Evolutionary conservation across 257 asterid species (phyloP).

Genomic region (Marsdenia floribunda): DNA sequence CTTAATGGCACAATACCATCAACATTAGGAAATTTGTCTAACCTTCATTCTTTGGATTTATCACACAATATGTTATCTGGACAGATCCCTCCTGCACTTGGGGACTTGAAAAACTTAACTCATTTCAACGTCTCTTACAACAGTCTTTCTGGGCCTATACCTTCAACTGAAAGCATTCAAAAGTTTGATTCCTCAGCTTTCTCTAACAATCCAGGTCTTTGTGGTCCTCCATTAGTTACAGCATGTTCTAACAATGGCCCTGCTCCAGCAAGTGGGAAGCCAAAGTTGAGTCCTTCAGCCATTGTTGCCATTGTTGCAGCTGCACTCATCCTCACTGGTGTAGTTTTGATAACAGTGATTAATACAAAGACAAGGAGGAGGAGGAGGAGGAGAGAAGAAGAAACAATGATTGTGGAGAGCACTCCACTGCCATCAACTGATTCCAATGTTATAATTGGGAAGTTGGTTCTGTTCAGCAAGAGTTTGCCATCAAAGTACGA

Average conservation of each 20-base stretch:
- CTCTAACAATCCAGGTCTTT: conserved; percentile 58
- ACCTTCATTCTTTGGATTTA: conserved; percentile 57
- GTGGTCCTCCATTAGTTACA: conserved; percentile 65
- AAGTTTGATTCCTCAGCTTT: conserved; percentile 67
- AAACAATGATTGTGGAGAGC: conserved; percentile 54
- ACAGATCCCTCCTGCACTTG: conserved; percentile 54
- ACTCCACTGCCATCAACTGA: conserved; percentile 69
- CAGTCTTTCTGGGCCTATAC: conserved; percentile 71
- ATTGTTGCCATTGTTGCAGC: conserved; percentile 88
- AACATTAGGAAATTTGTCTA: conserved; percentile 55
- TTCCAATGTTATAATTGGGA: conserved; percentile 77
- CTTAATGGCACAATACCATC: conserved; percentile 62
- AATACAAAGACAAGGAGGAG: conserved; percentile 64
- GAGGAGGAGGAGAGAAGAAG: conserved; percentile 45
- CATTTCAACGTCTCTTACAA: conserved; percentile 77
- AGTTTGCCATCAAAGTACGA: conserved; percentile 82
- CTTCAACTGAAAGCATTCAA: conserved; percentile 47
- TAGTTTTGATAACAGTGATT: conserved; percentile 58
- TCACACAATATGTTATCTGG: conserved; percentile 60
- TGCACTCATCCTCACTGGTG: conserved; percentile 60
- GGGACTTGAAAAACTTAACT: conserved; percentile 47
- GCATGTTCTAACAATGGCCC: conserved; percentile 36
- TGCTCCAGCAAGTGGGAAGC: conserved; percentile 33
- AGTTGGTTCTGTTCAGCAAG: conserved; percentile 78
- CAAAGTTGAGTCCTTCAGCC: conserved; percentile 60